These are phyloP conservation scores for Tephrocybe sp. DNA, from an alignment of 768 basidiomycete species.

Conservation along the genomic window DNA sequence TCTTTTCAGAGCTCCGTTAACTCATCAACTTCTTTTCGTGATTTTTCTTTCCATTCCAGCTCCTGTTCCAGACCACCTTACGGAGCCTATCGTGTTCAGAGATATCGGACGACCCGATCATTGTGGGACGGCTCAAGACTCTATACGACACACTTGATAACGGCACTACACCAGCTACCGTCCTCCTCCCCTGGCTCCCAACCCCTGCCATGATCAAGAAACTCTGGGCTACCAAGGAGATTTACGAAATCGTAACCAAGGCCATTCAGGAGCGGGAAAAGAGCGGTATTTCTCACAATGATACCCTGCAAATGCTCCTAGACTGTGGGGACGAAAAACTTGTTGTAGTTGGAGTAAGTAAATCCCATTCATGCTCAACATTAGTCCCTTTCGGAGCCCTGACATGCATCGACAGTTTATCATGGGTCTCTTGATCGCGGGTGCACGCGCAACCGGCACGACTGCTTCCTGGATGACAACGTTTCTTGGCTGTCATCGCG, in stretches of 20 bases:
- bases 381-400: neutral
- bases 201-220: slow-evolving; percentile 70
- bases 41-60: slow-evolving; percentile 36
- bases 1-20: neutral
- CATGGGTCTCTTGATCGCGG: slow-evolving; percentile 78
- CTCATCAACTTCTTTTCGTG: slow-evolving; percentile 8
- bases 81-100: slow-evolving; percentile 66
- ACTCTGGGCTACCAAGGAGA: slow-evolving; percentile 68
- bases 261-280: slow-evolving; percentile 57
- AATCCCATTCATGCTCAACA: slow-evolving; percentile 4
- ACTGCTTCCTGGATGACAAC: slow-evolving; percentile 78
- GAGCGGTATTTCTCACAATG: slow-evolving; percentile 56
- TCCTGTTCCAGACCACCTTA: slow-evolving; percentile 72
- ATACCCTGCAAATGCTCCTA: slow-evolving; percentile 72
- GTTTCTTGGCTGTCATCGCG: slow-evolving; percentile 63
- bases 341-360: slow-evolving; percentile 65
- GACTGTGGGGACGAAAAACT: slow-evolving; percentile 68
- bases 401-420: slow-evolving; percentile 52
- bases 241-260: slow-evolving; percentile 64
- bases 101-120: slow-evolving; percentile 61
- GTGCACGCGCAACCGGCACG: slow-evolving; percentile 77
- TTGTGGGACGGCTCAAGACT: slow-evolving; percentile 58
- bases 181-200: slow-evolving; percentile 77
- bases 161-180: slow-evolving; percentile 68
- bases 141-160: slow-evolving; percentile 69